Evolutionary conservation across 352 stramenopile species (phyloP), one percentile per base, ranked within the genome.

Genomic region (Thraustochytrium striatum): DNA sequence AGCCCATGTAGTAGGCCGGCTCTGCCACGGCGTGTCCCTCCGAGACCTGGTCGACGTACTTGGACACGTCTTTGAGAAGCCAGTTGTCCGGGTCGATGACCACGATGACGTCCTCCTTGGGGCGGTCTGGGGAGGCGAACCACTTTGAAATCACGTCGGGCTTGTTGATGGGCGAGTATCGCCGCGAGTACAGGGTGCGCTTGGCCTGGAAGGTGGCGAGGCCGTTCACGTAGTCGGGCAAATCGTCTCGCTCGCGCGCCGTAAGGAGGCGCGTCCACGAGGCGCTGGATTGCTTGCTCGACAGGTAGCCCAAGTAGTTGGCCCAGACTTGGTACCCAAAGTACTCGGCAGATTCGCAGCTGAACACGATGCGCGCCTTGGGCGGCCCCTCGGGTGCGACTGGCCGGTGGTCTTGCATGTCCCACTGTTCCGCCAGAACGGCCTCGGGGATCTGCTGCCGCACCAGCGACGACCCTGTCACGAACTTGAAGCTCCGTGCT

Each of bases 71-170:
- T 8, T 81, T 81, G 0, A 80, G 33, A 16, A 80, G 47, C 70
- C 70, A 80, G 41, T 80, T 80, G 30, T 80, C 70, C 28, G 70
- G 70, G 43, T 80, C 70, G 41, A 80, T 80, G n/a, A 80, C 70
- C 9, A 80, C 70, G 19, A 80, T 69, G 33, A 80, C 35, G 30
- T 80, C 58, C 58, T 80, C 70, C 33, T 3, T 19, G 33, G 70
- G 70, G 5, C n/a, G 8, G 47, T 80, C 70, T 7, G 25, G 33
- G 57, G 55, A 72, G 13, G 21, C 58, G 43, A 80, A 73, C 70
- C 70, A 80, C 47, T 80, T 80, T 8, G 55, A 2, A 2, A 80
- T 80, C 0, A 61, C 70, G 33, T 80, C 70, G 19, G 70, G 55
- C 33, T 80, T 80, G 47, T 80, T 80, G 55, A 80, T 72, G 25